Base-by-base conservation (phyloP, 805 yeast species). In the Kluyveromyces dobzhanskii region DNA sequence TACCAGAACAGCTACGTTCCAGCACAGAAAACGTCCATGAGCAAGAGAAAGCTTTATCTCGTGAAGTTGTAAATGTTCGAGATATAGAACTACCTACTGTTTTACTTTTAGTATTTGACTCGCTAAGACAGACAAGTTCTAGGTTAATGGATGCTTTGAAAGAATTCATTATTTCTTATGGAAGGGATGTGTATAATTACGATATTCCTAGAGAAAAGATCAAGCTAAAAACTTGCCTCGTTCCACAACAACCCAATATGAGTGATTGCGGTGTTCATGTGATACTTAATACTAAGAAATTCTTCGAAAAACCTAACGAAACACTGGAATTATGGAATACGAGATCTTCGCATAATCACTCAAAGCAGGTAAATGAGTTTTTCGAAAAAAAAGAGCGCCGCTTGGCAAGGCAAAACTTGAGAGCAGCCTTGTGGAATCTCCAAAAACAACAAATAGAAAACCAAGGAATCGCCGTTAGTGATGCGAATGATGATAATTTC, bases 181-280 rank as follows among this genome's bases (percentile, higher is more conserved):
- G 94, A 8, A 63, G 65, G 38, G 92, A 82, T 25, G 78, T 74
- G 47, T 70, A 75, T 47, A 62, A 60, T 1, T 44, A 79, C 8
- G 67, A 62, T 0, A 51, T 87, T 3, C 61, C 62, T 16, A 65
- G 65, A 10, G 57, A 62, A 4, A 69, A 65, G 31, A 73, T 88
- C 17, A 57, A 67, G 32, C 61, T 75, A 34, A 56, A 65, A 37
- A 57, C 66, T 6, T 76, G 78, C 4, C 53, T 65, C 4, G 92
- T 86, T 0, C 95, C 97, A 1, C 76, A 71, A 42, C 98, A 92
- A 54, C 77, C 78, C 23, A 92, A 92, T 56, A 78, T 80, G 62
- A 85, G 87, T 54, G 98, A 92, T 57, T 92, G 98, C 64, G 98
- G 98, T 1, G 76, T 92, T 16, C 96, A 85, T 61, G 84, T 90